A percentile compares a stretch with the other conserved stretches of the same genome.
phyloP scores from a whole-genome alignment of 441 rosid genomes.

The Pelargonium australe region DNA sequence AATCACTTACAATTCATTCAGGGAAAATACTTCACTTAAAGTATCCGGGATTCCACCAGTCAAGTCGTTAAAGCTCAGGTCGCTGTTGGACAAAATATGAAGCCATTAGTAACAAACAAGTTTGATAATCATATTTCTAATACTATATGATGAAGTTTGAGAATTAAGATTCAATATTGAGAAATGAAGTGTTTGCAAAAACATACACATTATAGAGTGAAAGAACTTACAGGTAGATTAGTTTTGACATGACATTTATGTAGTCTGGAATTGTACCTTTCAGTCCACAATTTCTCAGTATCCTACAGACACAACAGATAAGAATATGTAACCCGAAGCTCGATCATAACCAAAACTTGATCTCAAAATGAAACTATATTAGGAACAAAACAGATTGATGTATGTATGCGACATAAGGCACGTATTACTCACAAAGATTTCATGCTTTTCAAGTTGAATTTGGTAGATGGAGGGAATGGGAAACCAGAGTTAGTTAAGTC shows the following conservation, averaged over 20 bases:
- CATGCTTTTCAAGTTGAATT: neutral
- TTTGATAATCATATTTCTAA: neutral
- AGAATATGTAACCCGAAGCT: no score
- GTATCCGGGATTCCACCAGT: neutral
- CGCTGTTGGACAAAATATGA: neutral
- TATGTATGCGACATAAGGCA: neutral
- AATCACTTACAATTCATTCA: neutral
- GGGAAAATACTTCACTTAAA: neutral
- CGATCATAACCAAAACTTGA: no score
- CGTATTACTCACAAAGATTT: neutral
- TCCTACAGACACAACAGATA: neutral
- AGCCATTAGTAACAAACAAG: neutral
- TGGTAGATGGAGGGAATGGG: neutral
- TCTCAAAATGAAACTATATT: no score
- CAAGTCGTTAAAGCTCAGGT: constrained; percentile 2
- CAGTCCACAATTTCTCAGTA: neutral
- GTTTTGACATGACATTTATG: neutral
- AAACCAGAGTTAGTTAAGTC: neutral
- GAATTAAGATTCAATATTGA: neutral
- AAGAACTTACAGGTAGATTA: neutral
- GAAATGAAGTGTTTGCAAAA: neutral
- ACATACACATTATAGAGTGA: neutral
- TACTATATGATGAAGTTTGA: neutral
- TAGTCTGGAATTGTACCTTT: neutral
- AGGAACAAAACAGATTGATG: no score